Base-by-base conservation (phyloP, 345 rosid genomes). In the Combretum micranthum region DNA sequence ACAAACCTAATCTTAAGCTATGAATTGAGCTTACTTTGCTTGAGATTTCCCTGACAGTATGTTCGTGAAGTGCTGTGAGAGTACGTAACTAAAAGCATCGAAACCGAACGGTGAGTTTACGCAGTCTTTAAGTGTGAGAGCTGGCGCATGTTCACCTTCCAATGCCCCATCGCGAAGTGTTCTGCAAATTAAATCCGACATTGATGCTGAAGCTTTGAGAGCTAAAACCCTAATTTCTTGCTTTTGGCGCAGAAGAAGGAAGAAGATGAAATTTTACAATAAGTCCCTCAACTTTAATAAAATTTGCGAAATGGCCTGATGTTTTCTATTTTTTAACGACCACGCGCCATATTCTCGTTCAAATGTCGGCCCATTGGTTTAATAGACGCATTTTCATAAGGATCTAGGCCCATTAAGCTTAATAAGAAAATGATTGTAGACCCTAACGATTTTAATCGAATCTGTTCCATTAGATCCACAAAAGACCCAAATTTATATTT, bases 151-250 rank as follows among this genome's bases (percentile, higher is more conserved):
- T 32, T 85, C 97, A 16, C 96, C 97, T 67, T 85, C 95, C 57
- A 85, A 64, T 16, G 81, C 79, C 17, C 97, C 97, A 43, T 93
- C 97, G 17, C 96, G 77, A 17, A 93, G 84, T 15, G 76, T 70
- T 72, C 90, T 78, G 78, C 89, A 87, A 37, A 85, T 61, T 26
- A 88, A 71, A 22, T 83, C 90, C 70, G 97, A 89, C 96, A 92
- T 79, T 26, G 71, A 25, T 25, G n/a, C 47, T 13, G 14, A 18
- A 60, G 9, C 43, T 7, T 32, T 14, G 56, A 10, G 26, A 19
- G 8, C 44, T 2, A 47, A 62, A 69, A 44, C 75, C 77, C 80
- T 66, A 72, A 57, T 16, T 58, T 15, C 9, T 3, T 23, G 18
- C 44, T 49, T 57, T 58, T 23, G 50, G 42, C 49, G 18, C 5